These are phyloP conservation scores for Ustilago cynodontis DNA, from an alignment of 1,284 basidiomycete genomes.

Conservation along the genomic window DNA sequence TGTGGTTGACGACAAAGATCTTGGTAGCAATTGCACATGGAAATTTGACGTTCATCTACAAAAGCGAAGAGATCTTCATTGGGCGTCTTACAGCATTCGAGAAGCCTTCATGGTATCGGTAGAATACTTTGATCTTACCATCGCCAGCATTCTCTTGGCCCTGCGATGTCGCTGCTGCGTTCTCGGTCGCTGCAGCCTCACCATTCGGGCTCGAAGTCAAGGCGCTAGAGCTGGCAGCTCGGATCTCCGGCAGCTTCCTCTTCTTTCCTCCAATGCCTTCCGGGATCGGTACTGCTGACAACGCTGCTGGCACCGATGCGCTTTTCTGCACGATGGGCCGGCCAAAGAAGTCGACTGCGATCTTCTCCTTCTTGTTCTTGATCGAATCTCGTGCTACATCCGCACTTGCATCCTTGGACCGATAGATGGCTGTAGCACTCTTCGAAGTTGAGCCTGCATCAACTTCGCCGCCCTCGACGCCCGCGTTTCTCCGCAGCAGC, in stretches of 20 bases:
- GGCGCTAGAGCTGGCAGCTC: slow-evolving; percentile 3
- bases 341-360: slow-evolving; percentile 88
- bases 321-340: slow-evolving; percentile 74
- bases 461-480: slow-evolving; percentile 81
- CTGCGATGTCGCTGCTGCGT: not conserved
- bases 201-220: not conserved
- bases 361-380: slow-evolving; percentile 35
- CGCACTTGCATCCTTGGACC: slow-evolving; percentile 23
- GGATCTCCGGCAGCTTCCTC: slow-evolving; percentile 20
- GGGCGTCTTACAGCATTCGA: slow-evolving; percentile 90
- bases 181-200: not conserved
- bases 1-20: not conserved
- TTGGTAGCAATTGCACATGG: not conserved
- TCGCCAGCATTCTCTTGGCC: slow-evolving; percentile 12
- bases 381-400: slow-evolving; percentile 21
- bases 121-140: slow-evolving; percentile 77
- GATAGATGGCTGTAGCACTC: slow-evolving; percentile 39
- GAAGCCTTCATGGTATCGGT: slow-evolving; percentile 88
- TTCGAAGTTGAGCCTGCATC: slow-evolving; percentile 37
- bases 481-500: slow-evolving; percentile 70
- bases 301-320: slow-evolving; percentile 13
- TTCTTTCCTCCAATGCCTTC: slow-evolving; percentile 40
- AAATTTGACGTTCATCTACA: slow-evolving; percentile 7
- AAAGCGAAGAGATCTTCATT: slow-evolving; percentile 74
- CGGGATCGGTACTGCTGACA: slow-evolving; percentile 27